Evolutionary conservation across 352 stramenopile genomes (phyloP).

Genomic region (Pythium sukuiense): DNA sequence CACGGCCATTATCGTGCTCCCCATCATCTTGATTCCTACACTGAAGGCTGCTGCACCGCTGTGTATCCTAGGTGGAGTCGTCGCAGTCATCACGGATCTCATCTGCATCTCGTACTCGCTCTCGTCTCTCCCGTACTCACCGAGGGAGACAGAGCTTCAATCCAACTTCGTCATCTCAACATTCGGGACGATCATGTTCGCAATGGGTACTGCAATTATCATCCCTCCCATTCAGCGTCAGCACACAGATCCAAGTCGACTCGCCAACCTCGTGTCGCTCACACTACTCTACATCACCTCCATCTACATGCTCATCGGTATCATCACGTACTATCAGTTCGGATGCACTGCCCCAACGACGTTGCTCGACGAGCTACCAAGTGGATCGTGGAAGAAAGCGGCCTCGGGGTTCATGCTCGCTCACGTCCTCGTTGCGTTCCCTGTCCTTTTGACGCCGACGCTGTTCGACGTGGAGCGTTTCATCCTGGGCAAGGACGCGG

Average conservation of each 20-base stretch:
- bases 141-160: constrained; percentile 54
- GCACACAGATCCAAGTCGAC: constrained; percentile 42
- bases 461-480: constrained; percentile 67
- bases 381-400: constrained; percentile 30
- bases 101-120: constrained; percentile 60
- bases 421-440: constrained; percentile 66
- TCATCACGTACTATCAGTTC: constrained; percentile 71
- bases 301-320: constrained; percentile 68
- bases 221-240: constrained; percentile 67
- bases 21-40: constrained; percentile 62
- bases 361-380: constrained; percentile 55
- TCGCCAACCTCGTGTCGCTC: constrained; percentile 61
- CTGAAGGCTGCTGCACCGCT: constrained; percentile 47
- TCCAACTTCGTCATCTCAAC: constrained; percentile 41
- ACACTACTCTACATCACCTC: constrained; percentile 73
- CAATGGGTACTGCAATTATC: constrained; percentile 61
- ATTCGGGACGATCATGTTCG: constrained; percentile 76
- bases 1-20: constrained; percentile 53
- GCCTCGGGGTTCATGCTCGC: constrained; percentile 50
- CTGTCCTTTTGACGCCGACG: constrained; percentile 60
- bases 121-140: constrained; percentile 35
- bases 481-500: constrained; percentile 57
- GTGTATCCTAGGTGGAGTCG: constrained; percentile 49
- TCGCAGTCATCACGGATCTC: constrained; percentile 47
- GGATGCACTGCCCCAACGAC: constrained; percentile 63